These are phyloP conservation scores for Musa beccarii DNA, from an alignment of 176 grass and related monocot genomes.

Conservation along the genomic window DNA sequence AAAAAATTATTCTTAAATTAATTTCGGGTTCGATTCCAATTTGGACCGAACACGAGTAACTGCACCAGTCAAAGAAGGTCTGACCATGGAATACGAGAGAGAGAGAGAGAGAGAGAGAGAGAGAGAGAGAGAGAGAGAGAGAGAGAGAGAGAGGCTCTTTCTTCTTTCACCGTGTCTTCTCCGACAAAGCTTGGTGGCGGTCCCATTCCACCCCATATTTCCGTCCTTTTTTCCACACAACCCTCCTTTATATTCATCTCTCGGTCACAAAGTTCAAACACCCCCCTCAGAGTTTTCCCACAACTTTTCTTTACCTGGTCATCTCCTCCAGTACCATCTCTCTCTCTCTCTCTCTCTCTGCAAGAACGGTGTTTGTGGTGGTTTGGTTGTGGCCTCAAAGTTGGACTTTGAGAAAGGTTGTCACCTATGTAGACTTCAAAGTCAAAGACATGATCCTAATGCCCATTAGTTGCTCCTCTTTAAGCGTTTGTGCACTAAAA, in stretches of 20 bases:
- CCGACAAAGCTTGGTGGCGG: background rate
- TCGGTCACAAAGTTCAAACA: constrained; percentile 1
- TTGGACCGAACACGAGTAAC: no score
- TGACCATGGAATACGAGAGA: no score
- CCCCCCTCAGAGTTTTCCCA: background rate
- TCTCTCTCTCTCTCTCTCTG: constrained; percentile 4
- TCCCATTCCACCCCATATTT: background rate
- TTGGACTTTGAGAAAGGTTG: constrained; percentile 5
- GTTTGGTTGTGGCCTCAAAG: constrained; percentile 5
- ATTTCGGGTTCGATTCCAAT: no score
- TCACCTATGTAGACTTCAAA: constrained; percentile 6
- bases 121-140: no score
- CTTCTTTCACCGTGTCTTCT: background rate
- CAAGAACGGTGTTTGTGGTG: constrained; percentile 17
- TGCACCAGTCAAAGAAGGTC: no score
- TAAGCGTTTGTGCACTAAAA: background rate
- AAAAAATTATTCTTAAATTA: no score
- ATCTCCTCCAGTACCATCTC: background rate
- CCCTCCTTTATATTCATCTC: background rate
- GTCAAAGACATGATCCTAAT: background rate
- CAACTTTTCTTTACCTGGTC: background rate
- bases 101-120: no score
- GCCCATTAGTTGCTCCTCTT: background rate
- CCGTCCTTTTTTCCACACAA: background rate
- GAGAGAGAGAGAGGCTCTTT: background rate